Evolutionary conservation across 2,329 filamentous ascomycete genomes (phyloP).

Genomic region (Fonsecaea multimorphosa): DNA sequence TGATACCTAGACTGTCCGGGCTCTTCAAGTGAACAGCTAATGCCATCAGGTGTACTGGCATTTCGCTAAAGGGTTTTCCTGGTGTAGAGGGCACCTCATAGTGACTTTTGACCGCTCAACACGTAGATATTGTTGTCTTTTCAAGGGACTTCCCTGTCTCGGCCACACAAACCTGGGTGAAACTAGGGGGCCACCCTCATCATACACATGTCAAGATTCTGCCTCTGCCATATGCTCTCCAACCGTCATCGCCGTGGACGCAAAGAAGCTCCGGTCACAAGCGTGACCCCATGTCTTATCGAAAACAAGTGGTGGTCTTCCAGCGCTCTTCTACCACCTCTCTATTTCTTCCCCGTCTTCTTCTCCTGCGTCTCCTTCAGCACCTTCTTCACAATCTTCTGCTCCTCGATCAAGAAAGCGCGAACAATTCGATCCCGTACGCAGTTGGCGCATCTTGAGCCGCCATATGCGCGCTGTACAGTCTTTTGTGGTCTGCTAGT

Average conservation of each 20-base stretch:
- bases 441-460: slow-evolving; percentile 97
- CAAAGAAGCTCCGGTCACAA: not conserved
- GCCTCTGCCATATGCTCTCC: not conserved
- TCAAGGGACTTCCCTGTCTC: not conserved
- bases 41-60: not conserved
- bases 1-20: not conserved
- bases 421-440: slow-evolving; percentile 97
- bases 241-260: not conserved
- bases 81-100: not conserved
- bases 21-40: not conserved
- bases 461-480: slow-evolving; percentile 97
- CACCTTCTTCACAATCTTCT: slow-evolving; percentile 99
- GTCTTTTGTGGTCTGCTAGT: slow-evolving; percentile 99
- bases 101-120: not conserved
- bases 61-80: not conserved
- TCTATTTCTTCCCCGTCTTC: slow-evolving; percentile 67
- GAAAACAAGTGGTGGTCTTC: not conserved
- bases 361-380: slow-evolving; percentile 95
- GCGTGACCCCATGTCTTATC: not conserved
- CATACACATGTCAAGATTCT: not conserved
- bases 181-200: not conserved
- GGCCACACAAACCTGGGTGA: not conserved
- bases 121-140: not conserved
- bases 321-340: not conserved
- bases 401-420: slow-evolving; percentile 99